Conservation (phyloP, 495 filamentous ascomycete species). For the Melanomma pulvis-pyrius region DNA sequence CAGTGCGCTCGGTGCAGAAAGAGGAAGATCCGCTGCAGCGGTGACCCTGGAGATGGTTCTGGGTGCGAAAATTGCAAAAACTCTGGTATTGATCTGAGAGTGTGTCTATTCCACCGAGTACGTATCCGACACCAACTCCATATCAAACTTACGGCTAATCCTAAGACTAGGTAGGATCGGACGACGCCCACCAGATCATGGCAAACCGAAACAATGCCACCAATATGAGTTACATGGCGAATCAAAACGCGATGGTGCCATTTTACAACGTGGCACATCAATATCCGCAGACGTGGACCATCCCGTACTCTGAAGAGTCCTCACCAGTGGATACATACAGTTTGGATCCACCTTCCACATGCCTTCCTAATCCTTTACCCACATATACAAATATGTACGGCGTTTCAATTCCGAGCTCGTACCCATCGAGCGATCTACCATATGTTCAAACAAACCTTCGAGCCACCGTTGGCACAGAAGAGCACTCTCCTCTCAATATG, state of each 20-base stretch:
- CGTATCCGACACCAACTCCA: not conserved
- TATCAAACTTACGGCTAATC: slow-evolving; percentile 16
- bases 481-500: slow-evolving; percentile 42
- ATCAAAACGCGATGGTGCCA: slow-evolving; percentile 27
- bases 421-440: slow-evolving; percentile 5
- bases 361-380: slow-evolving; percentile 11
- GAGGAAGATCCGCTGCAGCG: slow-evolving; percentile 95
- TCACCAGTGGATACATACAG: slow-evolving; percentile 34
- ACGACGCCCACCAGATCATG: slow-evolving; percentile 15
- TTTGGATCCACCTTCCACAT: slow-evolving; percentile 12
- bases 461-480: slow-evolving; percentile 28
- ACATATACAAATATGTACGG: slow-evolving; percentile 9
- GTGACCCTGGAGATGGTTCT: slow-evolving; percentile 72
- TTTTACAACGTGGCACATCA: slow-evolving; percentile 26
- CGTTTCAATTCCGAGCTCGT: slow-evolving; percentile 5
- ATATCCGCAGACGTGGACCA: slow-evolving; percentile 20
- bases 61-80: slow-evolving; percentile 83
- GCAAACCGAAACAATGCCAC: slow-evolving; percentile 1
- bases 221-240: not conserved
- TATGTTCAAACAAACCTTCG: slow-evolving; percentile 20
- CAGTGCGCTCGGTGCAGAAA: slow-evolving; percentile 91
- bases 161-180: slow-evolving; percentile 31
- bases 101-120: slow-evolving; percentile 82
- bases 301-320: slow-evolving; percentile 28
- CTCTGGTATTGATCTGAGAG: slow-evolving; percentile 59